A percentile compares a stretch with the other conserved stretches of the same genome.
These are phyloP conservation scores for Floccularia luteovirens DNA, from an alignment of 768 basidiomycete species.

Conservation along the genomic window DNA sequence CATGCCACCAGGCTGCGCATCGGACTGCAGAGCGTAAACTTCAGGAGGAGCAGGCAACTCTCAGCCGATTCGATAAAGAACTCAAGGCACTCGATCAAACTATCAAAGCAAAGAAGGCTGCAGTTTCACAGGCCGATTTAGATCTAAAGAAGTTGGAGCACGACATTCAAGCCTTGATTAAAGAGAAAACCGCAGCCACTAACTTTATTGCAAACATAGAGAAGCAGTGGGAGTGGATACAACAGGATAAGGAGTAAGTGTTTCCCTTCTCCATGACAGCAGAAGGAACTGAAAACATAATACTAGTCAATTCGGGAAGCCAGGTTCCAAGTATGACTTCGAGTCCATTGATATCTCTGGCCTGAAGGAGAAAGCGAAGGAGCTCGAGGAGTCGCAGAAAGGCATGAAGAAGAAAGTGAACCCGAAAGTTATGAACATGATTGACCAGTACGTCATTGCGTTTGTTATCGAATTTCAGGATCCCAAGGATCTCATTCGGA, in stretches of 20 bases:
- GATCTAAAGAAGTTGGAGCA: slow-evolving; percentile 61
- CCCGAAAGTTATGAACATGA: slow-evolving; percentile 92
- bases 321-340: slow-evolving; percentile 81
- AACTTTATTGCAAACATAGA: slow-evolving; percentile 61
- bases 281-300: background rate
- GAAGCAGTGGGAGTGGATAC: slow-evolving; percentile 82
- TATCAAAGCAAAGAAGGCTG: slow-evolving; percentile 76
- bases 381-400: slow-evolving; percentile 72
- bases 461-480: background rate
- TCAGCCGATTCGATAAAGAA: slow-evolving; percentile 85
- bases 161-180: slow-evolving; percentile 50
- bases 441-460: slow-evolving; percentile 65
- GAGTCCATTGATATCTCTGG: slow-evolving; percentile 47
- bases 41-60: slow-evolving; percentile 78
- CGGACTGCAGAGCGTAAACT: slow-evolving; percentile 64
- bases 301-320: slow-evolving; percentile 74
- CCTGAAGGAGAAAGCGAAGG: slow-evolving; percentile 56
- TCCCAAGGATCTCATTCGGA: background rate
- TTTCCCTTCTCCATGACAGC: background rate
- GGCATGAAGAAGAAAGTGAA: slow-evolving; percentile 95
- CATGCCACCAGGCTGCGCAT: slow-evolving; percentile 38
- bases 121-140: slow-evolving; percentile 60
- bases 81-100: slow-evolving; percentile 74
- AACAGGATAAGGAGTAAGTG: slow-evolving; percentile 77
- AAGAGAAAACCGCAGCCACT: slow-evolving; percentile 53